Base-by-base conservation (phyloP, 163 green algal genomes). In the Smithsoniella earleae region DNA sequence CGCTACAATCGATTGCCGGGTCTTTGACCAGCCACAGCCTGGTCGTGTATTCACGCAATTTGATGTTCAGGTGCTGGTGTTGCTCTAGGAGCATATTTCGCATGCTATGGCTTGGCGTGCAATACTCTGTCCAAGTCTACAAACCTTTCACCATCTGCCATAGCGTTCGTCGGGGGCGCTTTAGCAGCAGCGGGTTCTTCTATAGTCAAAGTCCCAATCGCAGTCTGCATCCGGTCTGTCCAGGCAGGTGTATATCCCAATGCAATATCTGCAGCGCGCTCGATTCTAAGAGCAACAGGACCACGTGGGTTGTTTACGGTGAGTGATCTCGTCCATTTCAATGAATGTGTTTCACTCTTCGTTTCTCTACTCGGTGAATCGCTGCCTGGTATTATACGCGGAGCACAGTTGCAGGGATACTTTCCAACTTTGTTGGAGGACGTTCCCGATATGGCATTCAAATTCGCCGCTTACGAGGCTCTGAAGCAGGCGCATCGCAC, bases 401-500 rank as follows among this genome's bases (percentile, higher is more conserved):
- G n/a, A n/a, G n/a, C n/a, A n/a, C n/a, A n/a, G n/a, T 33, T 74
- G 33, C 66, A 79, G 74, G 92, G 92, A 27, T 98, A 93, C 79
- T 62, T 95, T 36, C 92, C 92, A 31, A 97, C 91, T 0, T 72
- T 98, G 69, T 81, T 98, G 72, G 92, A 98, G 81, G 92, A 98
- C 77, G 86, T 97, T 2, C 92, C 92, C 0, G 92, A 98, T 83
- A 98, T 97, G 91, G 92, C 92, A n/a, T 88, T 97, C 81, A 98
- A 98, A 85, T 98, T 98, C 85, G 92, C 92, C 18, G 86, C 84
- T 16, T 98, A 98, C 74, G 92, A 98, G 78, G 85, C 83, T 13
- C 75, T 97, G 84, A 83, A 91, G 27, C 78, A 82, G 46, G 38
- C 94, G 77, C 88, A 95, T 81, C 31, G 43, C 4, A 69, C 46